These are phyloP conservation scores for Penicillium sp. DNA, from an alignment of 2,329 filamentous ascomycete genomes.

Conservation along the genomic window DNA sequence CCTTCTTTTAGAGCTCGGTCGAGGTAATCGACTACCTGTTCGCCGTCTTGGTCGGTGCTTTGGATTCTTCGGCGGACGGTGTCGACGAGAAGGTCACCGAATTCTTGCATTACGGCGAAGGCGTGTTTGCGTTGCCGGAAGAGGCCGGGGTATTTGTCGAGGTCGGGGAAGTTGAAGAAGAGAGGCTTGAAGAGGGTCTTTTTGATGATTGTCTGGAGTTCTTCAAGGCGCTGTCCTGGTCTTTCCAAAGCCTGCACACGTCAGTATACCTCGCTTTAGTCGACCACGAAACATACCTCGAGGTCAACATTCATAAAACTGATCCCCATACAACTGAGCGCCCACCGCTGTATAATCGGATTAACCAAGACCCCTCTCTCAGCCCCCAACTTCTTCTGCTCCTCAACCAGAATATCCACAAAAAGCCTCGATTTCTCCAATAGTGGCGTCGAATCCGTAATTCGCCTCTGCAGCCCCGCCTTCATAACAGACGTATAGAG, in stretches of 20 bases:
- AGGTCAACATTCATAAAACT: conserved; percentile 28
- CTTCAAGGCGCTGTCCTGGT: conserved; percentile 22
- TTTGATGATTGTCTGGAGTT: conserved; percentile 27
- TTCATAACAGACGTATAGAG: conserved; percentile 38
- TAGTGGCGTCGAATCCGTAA: conserved; percentile 23
- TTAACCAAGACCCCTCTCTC: conserved; percentile 19
- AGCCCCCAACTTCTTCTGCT: conserved; percentile 11
- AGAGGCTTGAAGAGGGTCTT: conserved; percentile 26
- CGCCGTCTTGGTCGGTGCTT: neutral
- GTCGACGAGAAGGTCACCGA: conserved; percentile 19
- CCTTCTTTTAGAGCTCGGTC: conserved; percentile 23
- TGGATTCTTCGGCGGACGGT: conserved; percentile 10
- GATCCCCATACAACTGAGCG: conserved; percentile 27
- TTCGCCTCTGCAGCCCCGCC: conserved; percentile 34
- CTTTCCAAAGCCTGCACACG: conserved; percentile 20
- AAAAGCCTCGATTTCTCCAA: conserved; percentile 24
- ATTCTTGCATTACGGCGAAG: conserved; percentile 26
- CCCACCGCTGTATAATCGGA: conserved; percentile 26
- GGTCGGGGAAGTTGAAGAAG: conserved; percentile 28
- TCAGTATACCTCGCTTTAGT: neutral
- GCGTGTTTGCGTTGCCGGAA: conserved; percentile 21
- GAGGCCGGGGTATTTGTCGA: conserved; percentile 22
- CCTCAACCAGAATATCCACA: conserved; percentile 23
- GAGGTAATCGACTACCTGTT: conserved; percentile 25
- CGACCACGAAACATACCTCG: conserved; percentile 12